Conservation (phyloP, 164 flowering plant species). For the Cinnamomum chago region DNA sequence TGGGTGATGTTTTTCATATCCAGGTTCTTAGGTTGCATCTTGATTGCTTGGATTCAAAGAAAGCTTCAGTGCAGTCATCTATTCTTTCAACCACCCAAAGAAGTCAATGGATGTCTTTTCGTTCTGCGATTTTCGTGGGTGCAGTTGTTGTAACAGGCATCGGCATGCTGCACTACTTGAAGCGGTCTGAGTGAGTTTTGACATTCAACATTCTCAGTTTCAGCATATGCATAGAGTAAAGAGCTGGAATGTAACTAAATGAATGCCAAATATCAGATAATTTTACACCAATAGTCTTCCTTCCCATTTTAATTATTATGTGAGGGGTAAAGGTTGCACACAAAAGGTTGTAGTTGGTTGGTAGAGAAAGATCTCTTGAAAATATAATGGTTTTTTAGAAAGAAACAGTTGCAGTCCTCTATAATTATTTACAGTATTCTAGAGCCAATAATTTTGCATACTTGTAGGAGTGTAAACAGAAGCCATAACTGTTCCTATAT, state of each 20-base stretch:
- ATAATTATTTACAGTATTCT: too few relatives aligned
- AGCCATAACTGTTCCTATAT: neutral
- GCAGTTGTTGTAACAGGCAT: constrained; percentile 52
- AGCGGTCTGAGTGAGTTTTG: constrained; percentile 41
- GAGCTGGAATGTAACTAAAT: neutral
- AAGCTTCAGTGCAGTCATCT: constrained; percentile 17
- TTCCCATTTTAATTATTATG: neutral
- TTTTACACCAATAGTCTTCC: neutral
- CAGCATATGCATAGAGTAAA: neutral
- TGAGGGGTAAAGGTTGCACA: neutral
- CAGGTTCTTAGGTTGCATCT: constrained; percentile 82
- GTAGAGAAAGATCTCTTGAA: neutral
- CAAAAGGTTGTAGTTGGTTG: neutral
- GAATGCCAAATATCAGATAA: neutral
- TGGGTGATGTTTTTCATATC: constrained; percentile 3
- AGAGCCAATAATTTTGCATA: neutral
- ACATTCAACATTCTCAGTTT: neutral
- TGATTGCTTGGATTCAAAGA: constrained; percentile 41
- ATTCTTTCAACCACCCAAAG: constrained; percentile 20
- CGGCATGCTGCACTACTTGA: constrained; percentile 63
- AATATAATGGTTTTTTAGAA: neutral
- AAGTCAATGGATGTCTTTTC: constrained; percentile 24
- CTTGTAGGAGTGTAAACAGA: neutral
- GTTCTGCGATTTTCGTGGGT: constrained; percentile 51
- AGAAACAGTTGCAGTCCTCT: too few relatives aligned